Evolutionary conservation across 2,329 filamentous ascomycete genomes (phyloP).

Genomic region (Colletotrichum camelliae): DNA sequence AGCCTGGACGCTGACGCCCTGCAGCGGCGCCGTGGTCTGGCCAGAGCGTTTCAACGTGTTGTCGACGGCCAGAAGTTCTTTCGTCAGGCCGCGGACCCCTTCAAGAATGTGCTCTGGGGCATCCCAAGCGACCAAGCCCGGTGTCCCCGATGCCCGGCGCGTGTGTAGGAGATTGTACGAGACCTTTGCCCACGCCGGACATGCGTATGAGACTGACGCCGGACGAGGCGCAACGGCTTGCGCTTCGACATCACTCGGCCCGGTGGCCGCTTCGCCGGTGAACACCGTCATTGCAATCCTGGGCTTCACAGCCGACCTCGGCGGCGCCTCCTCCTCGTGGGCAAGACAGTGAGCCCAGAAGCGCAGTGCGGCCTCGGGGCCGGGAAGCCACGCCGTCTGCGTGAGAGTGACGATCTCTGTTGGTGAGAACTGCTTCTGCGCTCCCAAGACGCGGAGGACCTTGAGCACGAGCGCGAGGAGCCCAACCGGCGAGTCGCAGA

Average conservation of each 20-base stretch:
- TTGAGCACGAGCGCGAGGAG: conserved; percentile 60
- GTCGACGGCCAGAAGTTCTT: conserved; percentile 42
- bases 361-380: conserved; percentile 64
- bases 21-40: conserved; percentile 32
- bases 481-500: conserved; percentile 67
- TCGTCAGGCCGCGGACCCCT: conserved; percentile 47
- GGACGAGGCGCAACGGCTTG: conserved; percentile 27
- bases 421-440: conserved; percentile 45
- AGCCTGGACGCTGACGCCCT: conserved; percentile 28
- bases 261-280: conserved; percentile 30
- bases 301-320: conserved; percentile 35
- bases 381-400: conserved; percentile 70
- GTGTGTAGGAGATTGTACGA: conserved; percentile 48
- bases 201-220: conserved; percentile 40
- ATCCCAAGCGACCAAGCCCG: conserved; percentile 55
- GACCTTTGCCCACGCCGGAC: conserved; percentile 53
- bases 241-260: conserved; percentile 18
- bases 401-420: conserved; percentile 65
- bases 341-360: conserved; percentile 56
- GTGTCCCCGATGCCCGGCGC: conserved; percentile 41
- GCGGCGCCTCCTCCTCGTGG: conserved; percentile 33
- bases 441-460: conserved; percentile 46
- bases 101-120: conserved; percentile 48
- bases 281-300: conserved; percentile 55
- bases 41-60: conserved; percentile 36